Base-by-base conservation (phyloP, 2,329 filamentous ascomycete species). In the Penicillium sp. region DNA sequence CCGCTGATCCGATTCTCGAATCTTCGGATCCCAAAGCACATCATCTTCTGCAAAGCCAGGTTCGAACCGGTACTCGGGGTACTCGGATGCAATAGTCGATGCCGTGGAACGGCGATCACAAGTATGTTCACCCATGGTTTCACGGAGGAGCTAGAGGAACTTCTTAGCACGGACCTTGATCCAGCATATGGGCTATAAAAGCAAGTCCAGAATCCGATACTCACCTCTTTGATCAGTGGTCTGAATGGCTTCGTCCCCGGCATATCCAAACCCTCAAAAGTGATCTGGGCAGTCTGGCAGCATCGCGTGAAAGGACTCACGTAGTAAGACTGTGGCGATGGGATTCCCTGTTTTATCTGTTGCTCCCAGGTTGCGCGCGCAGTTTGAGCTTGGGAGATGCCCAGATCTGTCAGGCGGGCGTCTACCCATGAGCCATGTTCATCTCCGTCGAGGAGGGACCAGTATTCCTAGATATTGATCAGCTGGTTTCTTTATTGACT, bases 101-200 rank as follows among this genome's bases (percentile, higher is more conserved):
- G 65, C 68, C 42, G 59, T 64, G 26, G 70, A 73, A 7, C 78
- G 69, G 10, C 71, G 68, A 57, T 81, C 76, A 54, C 78, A 82
- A 1, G 77, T 81, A 55, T 81, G 77, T 17, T 75, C 68, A 12
- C 75, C 76, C 36, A 79, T 69, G 0, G 73, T 73, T 59, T 82
- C 78, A 9, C 77, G 67, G 26, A 80, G 64, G 25, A 73, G 59
- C 65, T 67, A 36, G 3, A 6, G 6, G 11, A 30, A 4, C 2
- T 8, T 22, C 9, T 37, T 16, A 37, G 34, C 22, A 13, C 2
- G 7, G 13, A 4, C 16, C 14, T 29, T 23, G 22, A 6, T 6
- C 22, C 11, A 11, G 11, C 11, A 11, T 11, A 11, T 23, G 11
- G 6, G 22, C 22, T 11, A 27, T 27, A 4, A 5, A n/a, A 27